phyloP scores from a whole-genome alignment of 352 stramenopile species.

The Aphanomyces invadans region DNA sequence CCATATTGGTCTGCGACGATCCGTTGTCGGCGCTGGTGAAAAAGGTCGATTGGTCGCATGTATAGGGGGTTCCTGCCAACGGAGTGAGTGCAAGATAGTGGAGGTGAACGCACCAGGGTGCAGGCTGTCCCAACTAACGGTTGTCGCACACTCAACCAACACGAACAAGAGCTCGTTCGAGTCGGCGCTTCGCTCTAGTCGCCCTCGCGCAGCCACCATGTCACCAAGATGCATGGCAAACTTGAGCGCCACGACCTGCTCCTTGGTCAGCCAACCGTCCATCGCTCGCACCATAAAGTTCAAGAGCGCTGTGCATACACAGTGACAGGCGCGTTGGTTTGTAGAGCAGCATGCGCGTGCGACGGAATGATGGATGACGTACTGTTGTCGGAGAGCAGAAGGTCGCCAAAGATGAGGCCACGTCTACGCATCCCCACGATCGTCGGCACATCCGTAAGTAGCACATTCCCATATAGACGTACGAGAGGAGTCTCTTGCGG shows the following conservation, averaged over 20 bases:
- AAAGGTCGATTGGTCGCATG: background rate
- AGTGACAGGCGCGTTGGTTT: no score
- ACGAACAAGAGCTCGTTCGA: conserved; percentile 36
- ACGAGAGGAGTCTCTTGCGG: conserved; percentile 68
- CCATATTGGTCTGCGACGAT: conserved; percentile 6
- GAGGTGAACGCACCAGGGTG: conserved; percentile 31
- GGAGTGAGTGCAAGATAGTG: conserved; percentile 33
- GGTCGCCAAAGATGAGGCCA: conserved; percentile 49
- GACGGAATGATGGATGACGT: conserved; percentile 19
- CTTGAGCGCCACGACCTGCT: conserved; percentile 55
- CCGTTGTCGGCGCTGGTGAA: background rate
- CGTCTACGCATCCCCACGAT: background rate
- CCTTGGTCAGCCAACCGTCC: conserved; percentile 49
- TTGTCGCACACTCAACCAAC: conserved; percentile 33
- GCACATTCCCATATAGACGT: conserved; percentile 34
- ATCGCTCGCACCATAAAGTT: conserved; percentile 15
- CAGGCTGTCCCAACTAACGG: conserved; percentile 46
- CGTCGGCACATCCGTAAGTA: conserved; percentile 14
- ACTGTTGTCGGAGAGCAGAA: conserved; percentile 32
- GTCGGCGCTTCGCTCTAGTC: conserved; percentile 38
- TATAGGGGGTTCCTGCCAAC: background rate
- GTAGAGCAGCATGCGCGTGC: no score
- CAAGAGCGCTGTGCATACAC: conserved; percentile 3
- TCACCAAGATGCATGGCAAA: conserved; percentile 58
- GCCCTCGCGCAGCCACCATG: conserved; percentile 50